Evolutionary conservation across 805 yeast genomes (phyloP).

Genomic region (Starmerella apis): DNA sequence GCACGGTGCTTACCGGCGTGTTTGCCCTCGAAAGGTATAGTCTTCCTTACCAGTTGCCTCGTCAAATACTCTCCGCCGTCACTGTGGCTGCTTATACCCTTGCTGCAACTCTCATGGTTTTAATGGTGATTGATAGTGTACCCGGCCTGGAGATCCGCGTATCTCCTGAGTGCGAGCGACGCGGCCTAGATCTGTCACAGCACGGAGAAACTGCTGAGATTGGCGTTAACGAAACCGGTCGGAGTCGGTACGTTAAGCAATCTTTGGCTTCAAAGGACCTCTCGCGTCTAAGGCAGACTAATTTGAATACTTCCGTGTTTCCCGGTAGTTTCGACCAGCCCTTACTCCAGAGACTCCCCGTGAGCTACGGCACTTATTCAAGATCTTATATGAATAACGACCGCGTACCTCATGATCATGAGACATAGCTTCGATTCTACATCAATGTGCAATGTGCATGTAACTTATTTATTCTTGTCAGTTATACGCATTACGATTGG

Average conservation of each 20-base stretch:
- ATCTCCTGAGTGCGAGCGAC: slow-evolving; percentile 72
- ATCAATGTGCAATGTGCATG: neutral
- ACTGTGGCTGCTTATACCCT: slow-evolving; percentile 71
- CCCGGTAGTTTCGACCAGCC: slow-evolving; percentile 24
- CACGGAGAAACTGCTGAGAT: slow-evolving; percentile 72
- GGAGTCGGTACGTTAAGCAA: slow-evolving; percentile 1
- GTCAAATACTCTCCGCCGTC: slow-evolving; percentile 70
- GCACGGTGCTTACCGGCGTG: slow-evolving; percentile 67
- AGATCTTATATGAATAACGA: neutral
- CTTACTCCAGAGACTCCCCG: slow-evolving; percentile 21
- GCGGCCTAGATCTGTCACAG: slow-evolving; percentile 82
- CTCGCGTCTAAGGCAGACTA: slow-evolving; percentile 18
- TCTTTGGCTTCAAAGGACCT: slow-evolving; percentile 6
- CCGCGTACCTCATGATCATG: neutral
- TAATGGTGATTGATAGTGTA: slow-evolving; percentile 56
- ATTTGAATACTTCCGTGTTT: slow-evolving; percentile 23
- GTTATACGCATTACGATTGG: too few relatives aligned
- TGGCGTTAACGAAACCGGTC: slow-evolving; percentile 3
- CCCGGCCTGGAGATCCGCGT: slow-evolving; percentile 78
- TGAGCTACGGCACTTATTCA: slow-evolving; percentile 22
- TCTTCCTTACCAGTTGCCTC: slow-evolving; percentile 59
- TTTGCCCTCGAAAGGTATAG: slow-evolving; percentile 68
- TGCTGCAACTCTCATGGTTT: slow-evolving; percentile 56
- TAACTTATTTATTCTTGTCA: neutral
- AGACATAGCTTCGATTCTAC: too few relatives aligned